Conservation (phyloP, 1,284 basidiomycete species). For the Ustilago lituana region DNA sequence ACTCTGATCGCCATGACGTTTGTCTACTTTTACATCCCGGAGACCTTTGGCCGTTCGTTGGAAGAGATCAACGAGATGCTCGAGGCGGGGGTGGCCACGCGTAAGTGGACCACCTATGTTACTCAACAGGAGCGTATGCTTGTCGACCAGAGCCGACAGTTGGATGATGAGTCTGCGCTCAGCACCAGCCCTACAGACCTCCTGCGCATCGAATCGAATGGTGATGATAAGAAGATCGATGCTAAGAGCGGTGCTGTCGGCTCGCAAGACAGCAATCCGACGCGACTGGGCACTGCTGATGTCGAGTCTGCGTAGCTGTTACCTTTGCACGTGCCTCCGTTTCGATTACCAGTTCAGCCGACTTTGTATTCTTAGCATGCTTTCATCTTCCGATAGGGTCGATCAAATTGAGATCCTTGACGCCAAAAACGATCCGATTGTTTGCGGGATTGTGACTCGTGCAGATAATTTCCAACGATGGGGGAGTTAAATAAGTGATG, state of each 20-base stretch:
- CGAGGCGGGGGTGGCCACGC: conserved; percentile 50
- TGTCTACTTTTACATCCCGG: conserved; percentile 69
- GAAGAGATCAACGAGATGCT: conserved; percentile 64
- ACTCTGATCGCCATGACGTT: conserved; percentile 68
- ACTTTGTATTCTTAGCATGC: conserved; percentile 22
- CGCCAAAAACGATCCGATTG: no score
- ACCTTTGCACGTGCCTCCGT: no score
- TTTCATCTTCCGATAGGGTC: background rate
- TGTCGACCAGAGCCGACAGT: conserved; percentile 33
- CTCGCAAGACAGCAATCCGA: conserved; percentile 24
- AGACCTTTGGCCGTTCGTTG: conserved; percentile 54
- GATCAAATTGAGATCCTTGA: no score
- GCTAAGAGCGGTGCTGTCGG: conserved; percentile 5
- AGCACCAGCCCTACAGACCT: conserved; percentile 29
- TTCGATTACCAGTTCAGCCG: no score
- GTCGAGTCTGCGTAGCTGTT: no score
- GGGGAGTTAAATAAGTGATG: no score
- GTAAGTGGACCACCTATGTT: conserved; percentile 52
- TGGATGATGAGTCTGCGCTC: conserved; percentile 20
- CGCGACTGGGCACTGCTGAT: conserved; percentile 31
- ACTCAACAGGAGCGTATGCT: conserved; percentile 41
- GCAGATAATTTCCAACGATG: no score
- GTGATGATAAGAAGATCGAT: conserved; percentile 34
- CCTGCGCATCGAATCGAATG: conserved; percentile 19
- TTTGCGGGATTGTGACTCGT: no score